Evolutionary conservation across 495 filamentous ascomycete genomes (phyloP).

Genomic region (Talaromyces thailandensis): DNA sequence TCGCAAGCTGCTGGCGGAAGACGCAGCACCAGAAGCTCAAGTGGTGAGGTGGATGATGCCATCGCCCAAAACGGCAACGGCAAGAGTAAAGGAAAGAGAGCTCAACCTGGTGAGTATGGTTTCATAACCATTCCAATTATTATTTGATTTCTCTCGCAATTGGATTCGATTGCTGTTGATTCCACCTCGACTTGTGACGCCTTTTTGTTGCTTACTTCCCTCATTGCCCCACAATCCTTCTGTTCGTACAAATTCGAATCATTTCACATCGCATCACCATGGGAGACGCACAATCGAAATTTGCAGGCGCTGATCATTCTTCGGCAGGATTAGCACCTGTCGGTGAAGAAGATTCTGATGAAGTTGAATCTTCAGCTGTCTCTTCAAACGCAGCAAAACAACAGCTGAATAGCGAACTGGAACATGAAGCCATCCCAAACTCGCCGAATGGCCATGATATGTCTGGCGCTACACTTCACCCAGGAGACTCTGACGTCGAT

Average conservation of each 20-base stretch:
- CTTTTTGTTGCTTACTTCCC: not conserved
- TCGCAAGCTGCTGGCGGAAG: slow-evolving; percentile 7
- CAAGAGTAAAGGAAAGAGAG: not conserved
- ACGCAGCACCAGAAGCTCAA: slow-evolving; percentile 19
- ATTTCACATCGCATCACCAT: not conserved
- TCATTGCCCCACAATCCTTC: slow-evolving; percentile 3
- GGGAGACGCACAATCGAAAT: not conserved
- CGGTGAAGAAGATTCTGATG: not conserved
- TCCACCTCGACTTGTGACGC: not conserved
- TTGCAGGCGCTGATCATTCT: not conserved
- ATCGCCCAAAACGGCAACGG: not conserved
- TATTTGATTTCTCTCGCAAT: not conserved
- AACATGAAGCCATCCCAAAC: slow-evolving; percentile 9
- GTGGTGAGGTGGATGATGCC: slow-evolving; percentile 12
- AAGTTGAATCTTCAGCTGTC: not conserved
- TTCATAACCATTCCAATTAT: not conserved
- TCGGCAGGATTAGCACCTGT: not conserved
- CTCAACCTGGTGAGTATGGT: not conserved
- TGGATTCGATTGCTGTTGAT: not conserved
- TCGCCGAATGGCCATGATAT: slow-evolving; percentile 31
- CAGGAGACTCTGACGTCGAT: slow-evolving; percentile 14
- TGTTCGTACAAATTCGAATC: not conserved
- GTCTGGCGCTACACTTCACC: slow-evolving; percentile 30
- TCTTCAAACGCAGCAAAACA: not conserved
- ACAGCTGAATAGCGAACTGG: not conserved